Base-by-base conservation (phyloP, 768 basidiomycete genomes). In the Gyrodon lividus region DNA sequence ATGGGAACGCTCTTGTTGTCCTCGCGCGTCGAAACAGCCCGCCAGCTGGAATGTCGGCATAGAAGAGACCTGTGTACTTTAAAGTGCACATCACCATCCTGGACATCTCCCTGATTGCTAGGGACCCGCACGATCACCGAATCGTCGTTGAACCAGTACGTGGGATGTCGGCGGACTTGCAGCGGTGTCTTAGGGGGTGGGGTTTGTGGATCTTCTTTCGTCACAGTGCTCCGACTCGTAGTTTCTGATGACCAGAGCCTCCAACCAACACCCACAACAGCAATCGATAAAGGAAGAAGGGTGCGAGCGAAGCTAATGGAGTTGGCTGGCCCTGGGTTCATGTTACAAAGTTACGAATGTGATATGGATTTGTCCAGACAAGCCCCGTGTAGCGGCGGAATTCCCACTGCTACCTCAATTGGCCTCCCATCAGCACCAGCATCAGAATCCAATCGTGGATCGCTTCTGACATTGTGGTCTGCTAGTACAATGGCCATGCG, bases 141-240 rank as follows among this genome's bases (percentile, higher is more conserved):
- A 52, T 82, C 87, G 59, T 88, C 86, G 30, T 82, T 73, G 56
- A 87, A 81, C 84, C 84, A 88, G 62, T 79, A 85, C 20, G 67
- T 66, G 0, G 77, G 74, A 61, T 86, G 81, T 38, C 56, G 67
- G 19, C 48, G 48, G 14, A 16, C 30, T 17, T 44, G 54, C 23
- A 34, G 34, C 38, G 24, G 41, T 43, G 41, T 26, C n/a, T 3
- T 30, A 8, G 24, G 24, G 24, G 8, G 24, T 26, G 24, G 24
- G n/a, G n/a, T n/a, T n/a, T n/a, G n/a, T n/a, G 12, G 9, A 24
- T 12, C 16, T n/a, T 17, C 14, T 24, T 47, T 28, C 19, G 23
- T 39, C 23, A 16, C 13, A 40, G 48, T 56, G 35, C 16, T 24
- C 31, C 42, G 19, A 30, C 2, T 38, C 23, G 31, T 43, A 31